Percentiles rank a stretch among this genome's conserved stretches.
Evolutionary conservation across 768 basidiomycete species (phyloP).

Genomic region (Tylopilus balloui): DNA sequence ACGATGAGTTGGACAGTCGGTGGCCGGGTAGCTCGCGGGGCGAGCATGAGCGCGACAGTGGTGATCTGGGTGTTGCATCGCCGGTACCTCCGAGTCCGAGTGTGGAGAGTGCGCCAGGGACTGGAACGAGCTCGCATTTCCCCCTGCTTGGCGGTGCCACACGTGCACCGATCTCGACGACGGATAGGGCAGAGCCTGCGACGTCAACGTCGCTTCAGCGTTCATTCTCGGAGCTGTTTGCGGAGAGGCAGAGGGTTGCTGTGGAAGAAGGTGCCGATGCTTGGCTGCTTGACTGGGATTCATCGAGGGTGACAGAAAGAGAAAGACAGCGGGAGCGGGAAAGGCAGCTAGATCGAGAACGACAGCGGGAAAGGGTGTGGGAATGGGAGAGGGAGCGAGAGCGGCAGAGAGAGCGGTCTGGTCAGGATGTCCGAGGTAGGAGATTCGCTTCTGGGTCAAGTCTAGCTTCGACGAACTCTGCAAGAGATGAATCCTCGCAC

Average conservation of each 20-base stretch:
- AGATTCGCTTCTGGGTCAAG: constrained; percentile 10
- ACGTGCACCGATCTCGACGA: not conserved
- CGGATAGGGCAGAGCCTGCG: constrained; percentile 6
- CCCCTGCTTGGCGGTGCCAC: not conserved
- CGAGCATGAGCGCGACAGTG: constrained; percentile 13
- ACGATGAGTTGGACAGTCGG: constrained; percentile 23
- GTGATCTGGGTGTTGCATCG: constrained; percentile 10
- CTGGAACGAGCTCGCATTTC: constrained; percentile 8
- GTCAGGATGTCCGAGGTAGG: constrained; percentile 16
- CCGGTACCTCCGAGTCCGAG: constrained; percentile 12
- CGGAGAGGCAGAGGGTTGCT: constrained; percentile 10
- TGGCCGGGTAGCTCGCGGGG: constrained; percentile 20
- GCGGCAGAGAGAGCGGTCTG: constrained; percentile 15
- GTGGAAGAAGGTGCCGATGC: constrained; percentile 11
- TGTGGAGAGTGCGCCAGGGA: constrained; percentile 12
- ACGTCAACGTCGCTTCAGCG: constrained; percentile 14
- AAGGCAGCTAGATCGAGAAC: constrained; percentile 12
- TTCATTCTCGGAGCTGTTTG: constrained; percentile 23
- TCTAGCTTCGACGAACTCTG: constrained; percentile 13
- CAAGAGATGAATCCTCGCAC: constrained; percentile 16
- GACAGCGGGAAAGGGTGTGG: constrained; percentile 14
- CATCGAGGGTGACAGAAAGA: constrained; percentile 8
- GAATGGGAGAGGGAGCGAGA: constrained; percentile 20
- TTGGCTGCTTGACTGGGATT: constrained; percentile 21
- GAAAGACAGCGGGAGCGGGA: constrained; percentile 11